These are phyloP conservation scores for Neofusicoccum laricinum DNA, from an alignment of 2,329 filamentous ascomycete species.

Conservation along the genomic window DNA sequence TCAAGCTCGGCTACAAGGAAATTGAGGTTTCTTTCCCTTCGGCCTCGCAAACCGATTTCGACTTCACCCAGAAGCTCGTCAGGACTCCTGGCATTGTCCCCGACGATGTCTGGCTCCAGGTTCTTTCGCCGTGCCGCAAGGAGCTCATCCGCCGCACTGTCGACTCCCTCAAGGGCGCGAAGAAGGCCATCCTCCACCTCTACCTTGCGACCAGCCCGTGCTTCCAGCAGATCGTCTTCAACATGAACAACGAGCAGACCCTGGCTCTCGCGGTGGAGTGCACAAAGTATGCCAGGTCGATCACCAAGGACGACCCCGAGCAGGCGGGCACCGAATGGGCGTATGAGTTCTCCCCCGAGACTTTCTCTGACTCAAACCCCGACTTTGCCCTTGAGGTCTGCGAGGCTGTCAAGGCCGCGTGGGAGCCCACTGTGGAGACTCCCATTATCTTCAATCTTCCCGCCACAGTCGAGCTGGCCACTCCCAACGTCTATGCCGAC, in stretches of 20 bases:
- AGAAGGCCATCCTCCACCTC: constrained; percentile 92
- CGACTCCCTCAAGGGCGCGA: constrained; percentile 81
- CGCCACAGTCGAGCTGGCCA: constrained; percentile 91
- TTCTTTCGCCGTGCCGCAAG: constrained; percentile 85
- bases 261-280: constrained; percentile 81
- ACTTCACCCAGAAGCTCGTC: constrained; percentile 84
- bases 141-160: constrained; percentile 89
- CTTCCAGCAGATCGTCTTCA: constrained; percentile 89
- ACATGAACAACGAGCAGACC: constrained; percentile 77
- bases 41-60: constrained; percentile 91
- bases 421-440: constrained; percentile 75
- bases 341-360: constrained; percentile 82
- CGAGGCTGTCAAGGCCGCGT: constrained; percentile 89
- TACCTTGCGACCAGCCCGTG: constrained; percentile 96
- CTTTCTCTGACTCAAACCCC: constrained; percentile 84
- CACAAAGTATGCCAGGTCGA: constrained; percentile 78
- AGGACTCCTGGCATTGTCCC: constrained; percentile 80
- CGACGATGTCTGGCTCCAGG: constrained; percentile 88
- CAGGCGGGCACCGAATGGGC: constrained; percentile 63
- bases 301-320: constrained; percentile 76
- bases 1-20: constrained; percentile 92
- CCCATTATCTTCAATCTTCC: constrained; percentile 97
- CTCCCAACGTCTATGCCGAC: constrained; percentile 93
- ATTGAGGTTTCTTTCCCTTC: constrained; percentile 96
- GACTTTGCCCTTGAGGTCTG: constrained; percentile 83